phyloP scores from a whole-genome alignment of 257 asterid genomes.

The Ocimum tenuiflorum region DNA sequence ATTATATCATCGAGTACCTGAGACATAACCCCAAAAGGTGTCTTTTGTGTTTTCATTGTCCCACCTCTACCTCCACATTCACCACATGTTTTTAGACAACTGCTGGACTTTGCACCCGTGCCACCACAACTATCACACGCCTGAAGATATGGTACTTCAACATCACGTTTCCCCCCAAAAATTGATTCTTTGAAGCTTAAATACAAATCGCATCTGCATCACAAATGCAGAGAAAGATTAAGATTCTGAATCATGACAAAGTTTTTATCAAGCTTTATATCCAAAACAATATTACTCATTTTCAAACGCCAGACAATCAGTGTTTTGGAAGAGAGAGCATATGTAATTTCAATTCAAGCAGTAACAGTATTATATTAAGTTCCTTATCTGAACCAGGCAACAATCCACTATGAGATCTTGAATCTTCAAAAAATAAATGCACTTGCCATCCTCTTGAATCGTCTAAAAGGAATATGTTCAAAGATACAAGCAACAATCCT shows the following conservation, averaged over 20 bases:
- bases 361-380: neutral
- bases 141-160: slow-evolving; percentile 56
- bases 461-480: neutral
- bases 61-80: slow-evolving; percentile 89
- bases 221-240: slow-evolving; percentile 5
- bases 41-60: slow-evolving; percentile 57
- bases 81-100: slow-evolving; percentile 47
- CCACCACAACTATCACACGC: slow-evolving; percentile 82
- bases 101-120: slow-evolving; percentile 77
- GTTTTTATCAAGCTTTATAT: neutral
- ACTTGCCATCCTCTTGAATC: slow-evolving; percentile 5
- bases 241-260: slow-evolving; percentile 9
- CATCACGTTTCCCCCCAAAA: slow-evolving; percentile 62
- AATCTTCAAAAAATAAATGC: neutral
- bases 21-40: slow-evolving; percentile 86
- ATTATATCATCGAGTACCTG: slow-evolving; percentile 52
- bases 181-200: slow-evolving; percentile 85
- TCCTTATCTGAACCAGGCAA: slow-evolving; percentile 6
- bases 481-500: neutral
- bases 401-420: neutral
- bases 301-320: neutral
- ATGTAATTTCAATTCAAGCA: neutral
- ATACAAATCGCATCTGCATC: slow-evolving; percentile 59
- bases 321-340: neutral
- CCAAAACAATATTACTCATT: neutral